Conservation (phyloP, 495 filamentous ascomycete species). For the Coniosporium apollinis region DNA sequence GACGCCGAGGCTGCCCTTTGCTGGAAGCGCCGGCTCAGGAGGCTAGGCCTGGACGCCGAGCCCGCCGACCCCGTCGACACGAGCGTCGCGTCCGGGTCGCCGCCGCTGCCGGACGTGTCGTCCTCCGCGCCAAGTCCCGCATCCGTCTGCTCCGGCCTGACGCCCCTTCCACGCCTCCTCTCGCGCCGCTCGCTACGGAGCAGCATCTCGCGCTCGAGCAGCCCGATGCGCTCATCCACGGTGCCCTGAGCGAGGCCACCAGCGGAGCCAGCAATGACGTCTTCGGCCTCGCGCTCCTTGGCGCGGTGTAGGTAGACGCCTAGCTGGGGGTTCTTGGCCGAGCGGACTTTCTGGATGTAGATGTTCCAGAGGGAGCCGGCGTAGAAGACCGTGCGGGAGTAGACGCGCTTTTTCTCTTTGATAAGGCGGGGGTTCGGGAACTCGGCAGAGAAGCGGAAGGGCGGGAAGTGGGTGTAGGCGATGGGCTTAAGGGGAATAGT, state of each 20-base stretch:
- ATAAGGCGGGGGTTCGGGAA: constrained; percentile 37
- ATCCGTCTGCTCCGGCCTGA: constrained; percentile 7
- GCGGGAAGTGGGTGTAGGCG: constrained; percentile 37
- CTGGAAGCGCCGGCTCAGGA: constrained; percentile 4
- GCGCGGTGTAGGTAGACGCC: constrained; percentile 46
- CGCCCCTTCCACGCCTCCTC: constrained; percentile 9
- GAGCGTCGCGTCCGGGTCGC: constrained; percentile 20
- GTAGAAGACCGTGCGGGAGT: constrained; percentile 45
- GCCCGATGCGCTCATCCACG: constrained; percentile 33
- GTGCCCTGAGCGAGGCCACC: constrained; percentile 17
- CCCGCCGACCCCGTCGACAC: constrained; percentile 3
- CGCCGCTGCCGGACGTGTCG: constrained; percentile 27
- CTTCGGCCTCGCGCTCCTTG: constrained; percentile 36
- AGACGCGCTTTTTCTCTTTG: constrained; percentile 44
- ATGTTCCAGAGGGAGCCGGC: constrained; percentile 45
- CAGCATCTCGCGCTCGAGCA: constrained; percentile 31
- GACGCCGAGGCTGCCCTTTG: not conserved
- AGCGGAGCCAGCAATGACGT: constrained; percentile 16
- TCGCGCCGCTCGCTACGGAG: constrained; percentile 25
- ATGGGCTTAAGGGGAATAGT: constrained; percentile 22
- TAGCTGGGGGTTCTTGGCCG: constrained; percentile 35
- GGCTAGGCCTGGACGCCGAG: not conserved
- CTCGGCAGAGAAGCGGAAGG: constrained; percentile 42
- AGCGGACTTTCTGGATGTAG: constrained; percentile 43
- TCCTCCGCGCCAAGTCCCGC: constrained; percentile 4